phyloP scores from a whole-genome alignment of 345 rosid genomes.

The Erodium maritimum region DNA sequence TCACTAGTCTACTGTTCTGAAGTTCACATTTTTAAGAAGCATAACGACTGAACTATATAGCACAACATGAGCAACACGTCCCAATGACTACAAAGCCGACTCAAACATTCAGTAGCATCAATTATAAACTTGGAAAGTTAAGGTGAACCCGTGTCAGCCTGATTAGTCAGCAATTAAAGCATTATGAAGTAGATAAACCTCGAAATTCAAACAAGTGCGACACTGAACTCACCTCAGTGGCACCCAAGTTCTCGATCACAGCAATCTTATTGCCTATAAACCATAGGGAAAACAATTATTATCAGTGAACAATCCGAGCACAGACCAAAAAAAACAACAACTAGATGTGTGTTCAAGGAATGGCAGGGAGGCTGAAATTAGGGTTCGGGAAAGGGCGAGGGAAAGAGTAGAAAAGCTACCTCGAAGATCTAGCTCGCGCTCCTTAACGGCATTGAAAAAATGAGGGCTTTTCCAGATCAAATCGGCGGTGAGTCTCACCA shows the following conservation, averaged over 20 bases:
- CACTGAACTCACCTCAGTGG: constrained; percentile 64
- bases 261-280: constrained; percentile 80
- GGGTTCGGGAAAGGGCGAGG: constrained; percentile 13
- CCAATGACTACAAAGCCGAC: too few species aligned
- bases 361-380: constrained; percentile 1
- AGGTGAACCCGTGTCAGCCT: background rate
- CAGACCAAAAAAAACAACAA: background rate
- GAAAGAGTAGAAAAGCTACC: constrained; percentile 24
- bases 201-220: background rate
- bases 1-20: too few species aligned
- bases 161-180: background rate
- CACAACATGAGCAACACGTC: too few species aligned
- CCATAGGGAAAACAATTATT: background rate
- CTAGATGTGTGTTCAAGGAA: background rate
- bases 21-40: too few species aligned
- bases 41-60: too few species aligned
- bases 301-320: background rate
- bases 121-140: too few species aligned
- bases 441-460: constrained; percentile 95
- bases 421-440: constrained; percentile 95
- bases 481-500: constrained; percentile 98
- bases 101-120: too few species aligned
- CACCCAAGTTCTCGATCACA: constrained; percentile 95
- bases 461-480: constrained; percentile 98
- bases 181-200: background rate